Percentiles rank a stretch among this genome's conserved stretches.
phyloP scores from a whole-genome alignment of 2,329 filamentous ascomycete species.

The Drechslera avenae region DNA sequence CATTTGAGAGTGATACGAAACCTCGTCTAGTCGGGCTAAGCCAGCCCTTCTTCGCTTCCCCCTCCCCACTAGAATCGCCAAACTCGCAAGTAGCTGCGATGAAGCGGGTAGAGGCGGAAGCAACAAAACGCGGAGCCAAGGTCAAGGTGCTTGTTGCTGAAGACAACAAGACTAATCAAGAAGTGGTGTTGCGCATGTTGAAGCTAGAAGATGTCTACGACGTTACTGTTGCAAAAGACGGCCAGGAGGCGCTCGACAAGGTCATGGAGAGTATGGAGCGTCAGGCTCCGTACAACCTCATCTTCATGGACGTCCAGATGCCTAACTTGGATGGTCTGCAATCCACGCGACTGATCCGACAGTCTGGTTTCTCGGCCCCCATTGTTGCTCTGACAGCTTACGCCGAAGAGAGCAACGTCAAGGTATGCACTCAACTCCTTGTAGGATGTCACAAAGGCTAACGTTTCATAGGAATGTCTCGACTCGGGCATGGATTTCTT shows the following conservation, averaged over 20 bases:
- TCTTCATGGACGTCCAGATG: conserved; percentile 97
- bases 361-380: conserved; percentile 84
- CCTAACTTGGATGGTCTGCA: conserved; percentile 89
- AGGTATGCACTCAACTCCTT: conserved; percentile 61
- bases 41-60: conserved; percentile 75
- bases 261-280: conserved; percentile 82
- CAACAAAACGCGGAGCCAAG: conserved; percentile 61
- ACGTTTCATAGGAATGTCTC: conserved; percentile 58
- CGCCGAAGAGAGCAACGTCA: conserved; percentile 85
- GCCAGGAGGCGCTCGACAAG: conserved; percentile 82
- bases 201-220: conserved; percentile 83
- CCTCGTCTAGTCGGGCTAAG: conserved; percentile 82
- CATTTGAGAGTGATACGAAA: conserved; percentile 66
- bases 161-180: conserved; percentile 63
- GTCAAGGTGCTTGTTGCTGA: conserved; percentile 87
- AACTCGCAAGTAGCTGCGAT: conserved; percentile 69
- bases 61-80: conserved; percentile 55
- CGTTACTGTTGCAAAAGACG: conserved; percentile 77
- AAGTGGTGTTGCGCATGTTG: conserved; percentile 64
- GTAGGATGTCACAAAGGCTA: conserved; percentile 3
- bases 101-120: conserved; percentile 67
- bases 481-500: conserved; percentile 94
- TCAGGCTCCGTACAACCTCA: conserved; percentile 76
- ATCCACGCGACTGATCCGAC: conserved; percentile 80
- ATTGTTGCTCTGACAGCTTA: conserved; percentile 93